Evolutionary conservation across 1,284 basidiomycete species (phyloP), one percentile per base, ranked within the genome.

Genomic region (Wolfiporia cocos): DNA sequence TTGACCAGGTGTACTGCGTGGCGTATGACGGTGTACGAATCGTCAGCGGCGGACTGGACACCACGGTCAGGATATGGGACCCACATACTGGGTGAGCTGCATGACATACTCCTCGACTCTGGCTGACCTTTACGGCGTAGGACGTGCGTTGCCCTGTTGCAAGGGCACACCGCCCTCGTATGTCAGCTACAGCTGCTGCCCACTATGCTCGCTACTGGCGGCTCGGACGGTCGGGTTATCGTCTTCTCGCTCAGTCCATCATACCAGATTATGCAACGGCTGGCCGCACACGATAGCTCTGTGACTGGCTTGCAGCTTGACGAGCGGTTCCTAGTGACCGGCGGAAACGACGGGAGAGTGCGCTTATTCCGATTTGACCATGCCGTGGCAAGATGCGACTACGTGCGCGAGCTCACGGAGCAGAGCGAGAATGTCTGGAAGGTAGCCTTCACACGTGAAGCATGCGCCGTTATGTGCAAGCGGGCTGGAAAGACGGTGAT

Each of bases 91-190:
- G 91, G 87, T 91, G 55, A 47, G 71, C 57, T 21, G 3, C 24
- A 30, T 12, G 20, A 11, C n/a, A 14, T 26, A 5, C 18, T 18
- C 37, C 32, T 29, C 41, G 44, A 34, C 23, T 35, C 37, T 33
- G 30, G 30, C 15, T 37, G 20, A 17, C 42, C 22, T 10, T 17
- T 6, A 14, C 1, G 7, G 10, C 32, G 21, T 51, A 92, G 90
- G 17, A 72, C 85, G 50, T 92, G 91, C 56, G 62, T 89, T 5
- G 92, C 92, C 3, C 73, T 95, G 9, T 74, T 98, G 0, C 90
- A 93, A 62, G 94, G 91, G 2, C 95, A 98, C 62, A 94, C 92
- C 0, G 87, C 91, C 2, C 83, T 98, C 39, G 92, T 99, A 7
- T 95, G 93, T 49, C 91, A 95, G 59, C 72, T 98, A 19, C 93